These are phyloP conservation scores for Aphanomyces stellatus DNA, from an alignment of 352 stramenopile species.

Conservation along the genomic window DNA sequence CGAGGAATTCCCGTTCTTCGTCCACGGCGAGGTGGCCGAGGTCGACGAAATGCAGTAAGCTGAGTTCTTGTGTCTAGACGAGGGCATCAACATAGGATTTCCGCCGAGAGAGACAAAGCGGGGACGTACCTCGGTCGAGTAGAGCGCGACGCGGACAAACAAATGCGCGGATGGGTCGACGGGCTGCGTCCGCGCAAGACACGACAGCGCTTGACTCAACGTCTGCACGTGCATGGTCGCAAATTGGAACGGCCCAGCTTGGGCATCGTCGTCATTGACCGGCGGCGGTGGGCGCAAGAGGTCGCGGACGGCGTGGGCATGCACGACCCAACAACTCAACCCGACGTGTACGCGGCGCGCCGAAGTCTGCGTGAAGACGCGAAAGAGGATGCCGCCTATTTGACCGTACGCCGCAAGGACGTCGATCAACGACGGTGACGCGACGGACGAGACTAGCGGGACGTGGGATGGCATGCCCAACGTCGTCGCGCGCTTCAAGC, in stretches of 20 bases:
- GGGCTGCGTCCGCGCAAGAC: background rate
- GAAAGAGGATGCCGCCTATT: slow-evolving; percentile 16
- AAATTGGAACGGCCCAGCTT: slow-evolving; percentile 1
- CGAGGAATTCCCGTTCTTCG: slow-evolving; percentile 6
- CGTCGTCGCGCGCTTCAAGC: slow-evolving; percentile 1
- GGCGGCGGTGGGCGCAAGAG: background rate
- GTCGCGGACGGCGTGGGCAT: background rate
- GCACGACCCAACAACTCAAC: slow-evolving; percentile 10
- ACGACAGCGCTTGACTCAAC: background rate
- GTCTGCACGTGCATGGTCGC: background rate
- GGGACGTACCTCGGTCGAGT: background rate
- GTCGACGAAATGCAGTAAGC: slow-evolving; percentile 12
- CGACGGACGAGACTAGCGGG: background rate
- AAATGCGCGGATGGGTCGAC: background rate
- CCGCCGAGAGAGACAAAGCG: too few species aligned
- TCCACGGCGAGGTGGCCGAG: background rate
- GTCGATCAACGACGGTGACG: background rate
- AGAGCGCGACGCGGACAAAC: slow-evolving; percentile 11
- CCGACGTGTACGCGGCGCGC: background rate
- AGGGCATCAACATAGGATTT: too few species aligned
- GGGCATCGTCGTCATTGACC: background rate
- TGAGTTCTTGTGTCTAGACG: slow-evolving; percentile 5
- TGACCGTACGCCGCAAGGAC: slow-evolving; percentile 10
- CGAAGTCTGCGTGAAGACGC: background rate
- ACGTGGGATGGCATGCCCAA: background rate